Percentiles rank a stretch among this genome's conserved stretches.
Evolutionary conservation across 352 stramenopile genomes (phyloP).

Genomic region (Phytophthora uliginosa): DNA sequence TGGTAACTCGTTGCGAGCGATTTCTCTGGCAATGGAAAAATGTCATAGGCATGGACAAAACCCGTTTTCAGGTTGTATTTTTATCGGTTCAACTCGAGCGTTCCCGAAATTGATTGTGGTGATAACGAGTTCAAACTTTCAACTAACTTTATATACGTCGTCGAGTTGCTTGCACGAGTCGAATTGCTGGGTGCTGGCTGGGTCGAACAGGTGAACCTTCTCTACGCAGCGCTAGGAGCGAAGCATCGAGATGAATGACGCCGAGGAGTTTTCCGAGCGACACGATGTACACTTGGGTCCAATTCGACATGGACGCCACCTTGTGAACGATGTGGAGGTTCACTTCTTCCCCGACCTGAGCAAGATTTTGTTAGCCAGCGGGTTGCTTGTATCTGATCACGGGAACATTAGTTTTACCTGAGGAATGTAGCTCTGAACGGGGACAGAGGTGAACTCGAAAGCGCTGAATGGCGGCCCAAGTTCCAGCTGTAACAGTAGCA

Average conservation of each 20-base stretch:
- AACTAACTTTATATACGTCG: neutral
- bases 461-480: slow-evolving; percentile 76
- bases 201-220: slow-evolving; percentile 11
- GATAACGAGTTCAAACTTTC: neutral
- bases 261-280: slow-evolving; percentile 76
- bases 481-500: slow-evolving; percentile 51
- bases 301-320: slow-evolving; percentile 85
- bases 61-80: slow-evolving; percentile 26
- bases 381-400: neutral
- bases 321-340: slow-evolving; percentile 83
- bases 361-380: neutral
- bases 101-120: slow-evolving; percentile 21
- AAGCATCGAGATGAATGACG: slow-evolving; percentile 76
- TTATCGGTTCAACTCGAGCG: slow-evolving; percentile 25
- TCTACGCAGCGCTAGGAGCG: slow-evolving; percentile 34
- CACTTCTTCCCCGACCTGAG: slow-evolving; percentile 71
- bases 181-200: neutral
- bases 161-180: too few relatives aligned
- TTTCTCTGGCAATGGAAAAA: slow-evolving; percentile 14
- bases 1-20: slow-evolving; percentile 12
- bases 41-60: slow-evolving; percentile 5
- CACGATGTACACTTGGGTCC: slow-evolving; percentile 87
- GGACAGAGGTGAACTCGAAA: slow-evolving; percentile 76
- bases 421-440: slow-evolving; percentile 82
- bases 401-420: slow-evolving; percentile 32